These are phyloP conservation scores for Arthrinium phaeospermum DNA, from an alignment of 2,329 filamentous ascomycete species.

Conservation along the genomic window DNA sequence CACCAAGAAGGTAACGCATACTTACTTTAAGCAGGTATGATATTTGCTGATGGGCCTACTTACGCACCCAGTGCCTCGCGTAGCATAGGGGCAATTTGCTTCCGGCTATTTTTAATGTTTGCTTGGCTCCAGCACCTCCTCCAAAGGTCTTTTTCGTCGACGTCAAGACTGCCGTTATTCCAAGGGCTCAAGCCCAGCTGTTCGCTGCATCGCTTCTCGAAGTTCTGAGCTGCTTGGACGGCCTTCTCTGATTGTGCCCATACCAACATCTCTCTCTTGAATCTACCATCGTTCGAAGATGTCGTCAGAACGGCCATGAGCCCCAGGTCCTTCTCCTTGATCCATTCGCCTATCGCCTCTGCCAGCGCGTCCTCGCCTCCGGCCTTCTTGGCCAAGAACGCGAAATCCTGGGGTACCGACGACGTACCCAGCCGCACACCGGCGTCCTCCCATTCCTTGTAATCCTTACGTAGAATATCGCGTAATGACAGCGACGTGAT, in stretches of 20 bases:
- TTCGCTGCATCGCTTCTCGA: slow-evolving; percentile 52
- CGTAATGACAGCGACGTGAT: slow-evolving; percentile 64
- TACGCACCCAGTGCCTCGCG: slow-evolving; percentile 54
- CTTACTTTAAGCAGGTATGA: neutral
- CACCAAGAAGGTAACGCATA: neutral
- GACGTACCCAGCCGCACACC: slow-evolving; percentile 67
- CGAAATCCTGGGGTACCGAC: slow-evolving; percentile 66
- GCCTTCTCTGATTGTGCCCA: slow-evolving; percentile 60
- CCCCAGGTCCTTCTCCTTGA: slow-evolving; percentile 62
- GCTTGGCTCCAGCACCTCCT: slow-evolving; percentile 72
- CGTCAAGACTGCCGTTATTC: slow-evolving; percentile 53
- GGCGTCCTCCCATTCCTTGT: slow-evolving; percentile 76
- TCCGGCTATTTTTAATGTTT: slow-evolving; percentile 65
- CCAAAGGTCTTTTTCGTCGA: slow-evolving; percentile 45
- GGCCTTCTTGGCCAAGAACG: slow-evolving; percentile 63
- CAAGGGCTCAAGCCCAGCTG: slow-evolving; percentile 63
- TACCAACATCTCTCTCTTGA: slow-evolving; percentile 71
- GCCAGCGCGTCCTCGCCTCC: slow-evolving; percentile 53
- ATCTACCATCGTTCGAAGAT: slow-evolving; percentile 58
- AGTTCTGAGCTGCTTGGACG: slow-evolving; percentile 57
- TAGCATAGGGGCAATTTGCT: slow-evolving; percentile 72
- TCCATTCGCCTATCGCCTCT: slow-evolving; percentile 56
- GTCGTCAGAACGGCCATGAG: slow-evolving; percentile 74
- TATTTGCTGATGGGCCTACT: neutral
- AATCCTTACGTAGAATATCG: slow-evolving; percentile 81